These are phyloP conservation scores for Globisporangium paroecandrum DNA, from an alignment of 352 stramenopile genomes.

Conservation along the genomic window DNA sequence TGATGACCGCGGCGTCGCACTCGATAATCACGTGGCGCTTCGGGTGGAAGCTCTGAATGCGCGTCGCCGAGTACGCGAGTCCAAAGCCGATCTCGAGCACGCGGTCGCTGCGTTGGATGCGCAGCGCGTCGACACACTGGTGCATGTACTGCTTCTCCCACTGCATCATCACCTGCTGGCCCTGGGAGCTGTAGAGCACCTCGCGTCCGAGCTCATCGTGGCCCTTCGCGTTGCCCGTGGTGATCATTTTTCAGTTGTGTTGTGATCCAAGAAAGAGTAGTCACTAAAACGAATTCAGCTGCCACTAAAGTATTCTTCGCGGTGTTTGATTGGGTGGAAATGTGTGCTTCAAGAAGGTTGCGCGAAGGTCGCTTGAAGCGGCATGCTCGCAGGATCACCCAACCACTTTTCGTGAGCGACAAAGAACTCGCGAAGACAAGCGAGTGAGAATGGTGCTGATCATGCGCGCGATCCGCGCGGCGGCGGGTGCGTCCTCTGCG, in stretches of 20 bases:
- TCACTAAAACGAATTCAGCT: background rate
- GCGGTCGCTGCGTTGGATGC: constrained; percentile 34
- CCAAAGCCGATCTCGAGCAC: constrained; percentile 89
- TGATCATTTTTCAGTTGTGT: constrained; percentile 24
- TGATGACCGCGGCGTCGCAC: constrained; percentile 61
- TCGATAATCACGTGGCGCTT: constrained; percentile 74
- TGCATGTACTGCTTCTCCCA: constrained; percentile 87
- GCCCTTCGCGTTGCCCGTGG: constrained; percentile 38
- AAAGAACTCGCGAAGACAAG: background rate
- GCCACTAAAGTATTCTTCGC: background rate
- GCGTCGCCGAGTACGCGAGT: constrained; percentile 72
- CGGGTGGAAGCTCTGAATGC: constrained; percentile 58
- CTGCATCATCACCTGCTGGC: constrained; percentile 88
- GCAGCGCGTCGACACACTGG: constrained; percentile 58
- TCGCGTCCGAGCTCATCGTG: constrained; percentile 39
- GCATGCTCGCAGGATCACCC: background rate
- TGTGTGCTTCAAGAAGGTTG: constrained; percentile 10
- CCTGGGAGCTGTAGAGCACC: constrained; percentile 61
- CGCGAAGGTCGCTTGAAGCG: constrained; percentile 29
- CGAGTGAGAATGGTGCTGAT: constrained; percentile 45
- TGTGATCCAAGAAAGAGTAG: background rate
- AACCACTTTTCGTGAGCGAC: background rate
- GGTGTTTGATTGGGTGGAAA: constrained; percentile 6
- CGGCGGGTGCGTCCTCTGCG: constrained; percentile 12
- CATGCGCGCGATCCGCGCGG: constrained; percentile 37